A percentile compares a stretch with the other conserved stretches of the same genome.
Evolutionary conservation across 345 rosid species (phyloP).

Genomic region (Triadica sebifera): DNA sequence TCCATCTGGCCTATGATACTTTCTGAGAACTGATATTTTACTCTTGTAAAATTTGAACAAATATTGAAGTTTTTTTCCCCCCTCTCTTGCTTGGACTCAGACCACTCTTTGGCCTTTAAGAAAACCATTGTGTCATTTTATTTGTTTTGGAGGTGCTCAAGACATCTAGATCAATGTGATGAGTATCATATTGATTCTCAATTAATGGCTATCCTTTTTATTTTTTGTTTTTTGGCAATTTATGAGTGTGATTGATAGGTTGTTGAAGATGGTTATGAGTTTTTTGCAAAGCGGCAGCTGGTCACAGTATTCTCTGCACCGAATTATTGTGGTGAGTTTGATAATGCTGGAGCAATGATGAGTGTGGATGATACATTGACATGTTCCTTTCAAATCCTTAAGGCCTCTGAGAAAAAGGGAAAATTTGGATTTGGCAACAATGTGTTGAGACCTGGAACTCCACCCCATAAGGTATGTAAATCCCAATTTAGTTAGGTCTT

Average conservation of each 20-base stretch:
- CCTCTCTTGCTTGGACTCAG: too few species aligned
- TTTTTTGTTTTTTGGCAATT: neutral
- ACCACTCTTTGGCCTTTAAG: neutral
- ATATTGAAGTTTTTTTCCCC: too few species aligned
- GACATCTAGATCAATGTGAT: neutral
- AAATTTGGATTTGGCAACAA: conserved; percentile 55
- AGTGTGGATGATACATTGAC: conserved; percentile 65
- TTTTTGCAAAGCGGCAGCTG: conserved; percentile 61
- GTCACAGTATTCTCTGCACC: conserved; percentile 73
- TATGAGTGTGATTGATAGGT: conserved; percentile 38
- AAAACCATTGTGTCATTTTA: neutral
- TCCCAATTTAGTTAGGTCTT: neutral
- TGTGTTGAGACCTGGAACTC: conserved; percentile 59
- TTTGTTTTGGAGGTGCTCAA: neutral
- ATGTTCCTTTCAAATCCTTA: conserved; percentile 66
- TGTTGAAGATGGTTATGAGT: conserved; percentile 74
- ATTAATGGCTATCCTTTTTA: conserved; percentile 1
- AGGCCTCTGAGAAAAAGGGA: conserved; percentile 60
- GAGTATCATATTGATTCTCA: neutral
- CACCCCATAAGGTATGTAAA: conserved; percentile 63
- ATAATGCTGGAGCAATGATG: conserved; percentile 72
- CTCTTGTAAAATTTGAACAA: too few species aligned
- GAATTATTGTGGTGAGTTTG: conserved; percentile 72
- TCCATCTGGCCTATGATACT: neutral
- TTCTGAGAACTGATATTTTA: neutral